Evolutionary conservation across 441 rosid species (phyloP), one percentile per base, ranked within the genome.

Genomic region (Pelargonium cotyledonis): DNA sequence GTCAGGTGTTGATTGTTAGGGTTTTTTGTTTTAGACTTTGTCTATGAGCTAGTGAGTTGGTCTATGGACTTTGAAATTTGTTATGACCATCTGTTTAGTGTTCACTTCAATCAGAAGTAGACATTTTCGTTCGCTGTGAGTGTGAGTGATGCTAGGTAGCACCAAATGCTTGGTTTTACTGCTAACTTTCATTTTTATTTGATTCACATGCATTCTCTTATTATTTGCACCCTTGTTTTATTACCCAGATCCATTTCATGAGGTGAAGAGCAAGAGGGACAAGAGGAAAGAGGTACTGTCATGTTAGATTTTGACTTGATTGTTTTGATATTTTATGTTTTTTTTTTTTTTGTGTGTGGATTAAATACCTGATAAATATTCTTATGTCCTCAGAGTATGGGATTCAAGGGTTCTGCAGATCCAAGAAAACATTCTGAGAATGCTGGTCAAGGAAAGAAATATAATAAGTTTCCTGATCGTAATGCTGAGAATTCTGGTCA

Each of bases 221-320:
- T 73, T 55, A 41, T 18, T 26, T 43, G 40, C 47, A 63, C 69
- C 68, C 12, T 65, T 73, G 77, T 73, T 77, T 63, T 57, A 67
- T 72, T 75, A 65, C 41, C 47, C 89, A 92, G 98, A 90, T 80
- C 85, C 98, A 55, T 92, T 90, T 69, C 97, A 78, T 67, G 94
- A 84, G 79, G 98, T 92, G 61, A 89, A 81, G 84, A 86, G 96
- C 68, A 89, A 72, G 80, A 85, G 79, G 71, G 98, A 87, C 71
- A 82, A 82, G 86, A 90, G 85, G 84, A 90, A 90, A 79, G 97
- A 92, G 97, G 98, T 92, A 82, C 38, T n/a, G 18, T 53, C 16
- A 10, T 57, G 16, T 60, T 31, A 31, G 38, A 31, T 31, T 31
- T 31, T 31, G 38, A 31, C 38, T 31, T 31, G 38, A 31, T 31